A percentile compares a stretch with the other conserved stretches of the same genome.
Conservation (phyloP, 2,329 filamentous ascomycete species). For the Fusarium anthophilum region DNA sequence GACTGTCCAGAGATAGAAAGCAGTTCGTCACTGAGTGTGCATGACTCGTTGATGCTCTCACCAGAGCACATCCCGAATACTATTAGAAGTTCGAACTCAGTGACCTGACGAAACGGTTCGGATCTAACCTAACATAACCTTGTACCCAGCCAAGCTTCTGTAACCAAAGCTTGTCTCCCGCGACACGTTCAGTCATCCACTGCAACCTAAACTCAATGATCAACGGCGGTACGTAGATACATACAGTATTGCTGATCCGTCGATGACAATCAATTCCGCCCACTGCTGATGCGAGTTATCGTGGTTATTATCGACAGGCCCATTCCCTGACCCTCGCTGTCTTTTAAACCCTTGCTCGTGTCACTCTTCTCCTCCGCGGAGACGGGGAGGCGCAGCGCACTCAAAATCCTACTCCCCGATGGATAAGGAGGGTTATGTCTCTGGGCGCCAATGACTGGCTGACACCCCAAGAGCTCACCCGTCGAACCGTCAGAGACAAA, state of each 20-base stretch:
- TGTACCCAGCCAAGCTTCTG: constrained; percentile 11
- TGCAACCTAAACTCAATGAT: constrained; percentile 3
- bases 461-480: constrained; percentile 3
- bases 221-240: constrained; percentile 5
- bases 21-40: background rate
- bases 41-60: background rate
- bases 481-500: constrained; percentile 5
- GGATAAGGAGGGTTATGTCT: constrained; percentile 11
- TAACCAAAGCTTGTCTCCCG: constrained; percentile 15
- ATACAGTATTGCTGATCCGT: background rate
- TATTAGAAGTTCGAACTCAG: background rate
- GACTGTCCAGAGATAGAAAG: background rate
- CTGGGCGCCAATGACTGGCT: constrained; percentile 10
- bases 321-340: background rate
- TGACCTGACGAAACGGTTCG: constrained; percentile 2
- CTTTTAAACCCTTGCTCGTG: background rate
- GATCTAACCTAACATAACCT: constrained; percentile 5
- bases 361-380: background rate
- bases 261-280: constrained; percentile 13
- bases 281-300: background rate
- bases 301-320: background rate
- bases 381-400: background rate
- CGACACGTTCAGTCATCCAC: constrained; percentile 4
- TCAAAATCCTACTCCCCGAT: background rate
- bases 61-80: background rate